Conservation (phyloP, 1,139 yeast genomes). For the Meyerozyma athensensis region DNA sequence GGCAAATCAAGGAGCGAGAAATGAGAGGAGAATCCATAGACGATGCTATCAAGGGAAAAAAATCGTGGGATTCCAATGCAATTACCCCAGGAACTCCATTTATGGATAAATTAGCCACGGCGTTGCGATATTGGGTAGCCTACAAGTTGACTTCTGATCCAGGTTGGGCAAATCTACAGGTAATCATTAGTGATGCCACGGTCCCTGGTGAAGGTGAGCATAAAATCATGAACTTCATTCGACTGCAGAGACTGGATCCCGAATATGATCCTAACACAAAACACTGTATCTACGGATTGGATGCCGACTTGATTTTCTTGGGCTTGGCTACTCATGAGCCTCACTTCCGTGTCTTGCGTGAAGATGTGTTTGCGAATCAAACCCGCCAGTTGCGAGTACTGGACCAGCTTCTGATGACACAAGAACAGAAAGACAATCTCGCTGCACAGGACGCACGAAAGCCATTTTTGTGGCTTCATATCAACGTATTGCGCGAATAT, state of each 20-base stretch:
- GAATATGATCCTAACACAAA: slow-evolving; percentile 84
- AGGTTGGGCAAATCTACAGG: slow-evolving; percentile 82
- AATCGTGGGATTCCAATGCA: slow-evolving; percentile 87
- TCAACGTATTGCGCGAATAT: slow-evolving; percentile 83
- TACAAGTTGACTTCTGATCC: slow-evolving; percentile 83
- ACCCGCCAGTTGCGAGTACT: slow-evolving; percentile 42
- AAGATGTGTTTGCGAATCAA: slow-evolving; percentile 84
- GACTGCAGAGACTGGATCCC: slow-evolving; percentile 80
- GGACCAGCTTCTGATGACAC: slow-evolving; percentile 55
- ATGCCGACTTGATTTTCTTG: slow-evolving; percentile 95
- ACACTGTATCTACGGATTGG: slow-evolving; percentile 94
- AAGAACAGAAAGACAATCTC: slow-evolving; percentile 52
- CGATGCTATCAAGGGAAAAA: slow-evolving; percentile 53
- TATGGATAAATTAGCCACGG: slow-evolving; percentile 83
- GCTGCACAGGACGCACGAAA: slow-evolving; percentile 61
- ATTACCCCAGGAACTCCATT: slow-evolving; percentile 99
- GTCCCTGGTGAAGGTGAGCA: slow-evolving; percentile 99
- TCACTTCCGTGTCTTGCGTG: slow-evolving; percentile 88
- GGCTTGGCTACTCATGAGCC: slow-evolving; percentile 97
- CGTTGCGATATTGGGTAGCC: slow-evolving; percentile 85
- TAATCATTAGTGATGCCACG: slow-evolving; percentile 89
- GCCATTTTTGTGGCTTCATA: slow-evolving; percentile 93
- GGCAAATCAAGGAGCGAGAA: slow-evolving; percentile 48
- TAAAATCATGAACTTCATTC: slow-evolving; percentile 90
- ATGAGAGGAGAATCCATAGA: slow-evolving; percentile 63